Conservation (phyloP, 2,329 filamentous ascomycete genomes). For the Epichloe uncinata region DNA sequence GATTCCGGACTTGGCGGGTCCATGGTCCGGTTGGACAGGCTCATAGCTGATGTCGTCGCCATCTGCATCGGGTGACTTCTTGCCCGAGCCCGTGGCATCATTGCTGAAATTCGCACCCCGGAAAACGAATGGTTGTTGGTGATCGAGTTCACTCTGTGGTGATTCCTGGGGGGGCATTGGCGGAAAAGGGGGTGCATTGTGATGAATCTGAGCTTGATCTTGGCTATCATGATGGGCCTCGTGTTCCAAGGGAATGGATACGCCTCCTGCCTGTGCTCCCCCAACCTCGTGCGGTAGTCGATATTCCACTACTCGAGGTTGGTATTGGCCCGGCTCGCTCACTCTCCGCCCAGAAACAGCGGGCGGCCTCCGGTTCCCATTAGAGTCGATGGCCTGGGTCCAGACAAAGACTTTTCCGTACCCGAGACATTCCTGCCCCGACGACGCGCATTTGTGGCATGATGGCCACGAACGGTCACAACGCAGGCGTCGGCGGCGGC, state of each 20-base stretch:
- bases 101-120: neutral
- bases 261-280: neutral
- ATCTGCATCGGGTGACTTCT: neutral
- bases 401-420: constrained; percentile 49
- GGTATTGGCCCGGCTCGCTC: neutral
- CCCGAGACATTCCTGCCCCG: constrained; percentile 45
- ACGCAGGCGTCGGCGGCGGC: constrained; percentile 44
- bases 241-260: neutral
- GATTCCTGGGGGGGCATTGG: neutral
- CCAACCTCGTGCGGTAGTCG: neutral
- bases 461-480: constrained; percentile 47
- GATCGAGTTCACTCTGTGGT: neutral
- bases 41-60: neutral
- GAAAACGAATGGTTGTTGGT: neutral
- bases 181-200: neutral
- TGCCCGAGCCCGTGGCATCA: neutral
- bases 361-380: constrained; percentile 29
- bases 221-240: neutral
- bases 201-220: neutral
- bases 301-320: neutral
- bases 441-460: constrained; percentile 44
- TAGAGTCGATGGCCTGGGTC: constrained; percentile 38
- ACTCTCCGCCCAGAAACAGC: constrained; percentile 9
- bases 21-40: neutral
- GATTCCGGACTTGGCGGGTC: neutral